Evolutionary conservation across 345 rosid species (phyloP).

Genomic region (Populus simonii): DNA sequence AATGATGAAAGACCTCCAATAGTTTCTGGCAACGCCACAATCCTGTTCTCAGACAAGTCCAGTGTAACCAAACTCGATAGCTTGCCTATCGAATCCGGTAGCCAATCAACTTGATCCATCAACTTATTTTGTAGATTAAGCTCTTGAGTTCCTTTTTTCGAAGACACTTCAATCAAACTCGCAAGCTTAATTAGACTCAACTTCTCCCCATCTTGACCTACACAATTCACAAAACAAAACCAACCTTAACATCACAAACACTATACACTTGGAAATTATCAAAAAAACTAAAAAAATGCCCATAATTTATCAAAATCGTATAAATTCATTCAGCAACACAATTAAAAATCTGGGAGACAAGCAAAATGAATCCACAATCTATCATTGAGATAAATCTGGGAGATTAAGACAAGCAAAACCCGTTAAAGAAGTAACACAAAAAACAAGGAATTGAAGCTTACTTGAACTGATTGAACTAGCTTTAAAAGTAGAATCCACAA

Average conservation of each 20-base stretch:
- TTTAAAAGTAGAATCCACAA: slow-evolving; percentile 57
- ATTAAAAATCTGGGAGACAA: no score
- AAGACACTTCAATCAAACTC: slow-evolving; percentile 78
- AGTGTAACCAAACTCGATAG: slow-evolving; percentile 57
- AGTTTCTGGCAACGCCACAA: slow-evolving; percentile 58
- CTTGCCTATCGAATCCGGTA: slow-evolving; percentile 94
- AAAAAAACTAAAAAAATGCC: not conserved
- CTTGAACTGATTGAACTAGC: slow-evolving; percentile 43
- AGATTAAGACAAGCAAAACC: not conserved
- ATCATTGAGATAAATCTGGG: no score
- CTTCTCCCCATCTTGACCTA: slow-evolving; percentile 73
- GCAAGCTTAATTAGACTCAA: slow-evolving; percentile 88
- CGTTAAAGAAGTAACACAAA: not conserved
- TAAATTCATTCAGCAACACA: not conserved
- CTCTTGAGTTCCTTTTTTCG: slow-evolving; percentile 78
- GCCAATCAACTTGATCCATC: slow-evolving; percentile 89
- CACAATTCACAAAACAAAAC: slow-evolving; percentile 10
- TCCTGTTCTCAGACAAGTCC: slow-evolving; percentile 81
- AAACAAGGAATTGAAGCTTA: slow-evolving; percentile 24
- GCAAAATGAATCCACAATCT: no score
- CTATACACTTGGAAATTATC: not conserved
- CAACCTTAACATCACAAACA: not conserved
- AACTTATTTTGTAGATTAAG: slow-evolving; percentile 76
- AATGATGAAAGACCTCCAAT: slow-evolving; percentile 79
- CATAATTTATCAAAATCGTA: not conserved